These are phyloP conservation scores for Puccinellia tenuiflora DNA, from an alignment of 176 grass and related monocot species.

Conservation along the genomic window DNA sequence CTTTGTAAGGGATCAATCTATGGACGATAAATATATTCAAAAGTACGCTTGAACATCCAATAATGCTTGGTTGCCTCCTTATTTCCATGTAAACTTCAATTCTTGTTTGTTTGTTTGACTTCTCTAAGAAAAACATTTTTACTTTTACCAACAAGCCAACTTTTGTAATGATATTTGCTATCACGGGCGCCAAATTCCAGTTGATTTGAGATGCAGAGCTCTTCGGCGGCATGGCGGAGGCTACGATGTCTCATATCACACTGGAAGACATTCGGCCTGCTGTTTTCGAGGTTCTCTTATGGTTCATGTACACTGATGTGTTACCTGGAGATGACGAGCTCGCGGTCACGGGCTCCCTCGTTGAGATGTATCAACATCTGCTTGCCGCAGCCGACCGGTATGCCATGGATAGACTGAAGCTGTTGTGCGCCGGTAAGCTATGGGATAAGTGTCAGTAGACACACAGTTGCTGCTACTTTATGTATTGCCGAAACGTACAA, in stretches of 20 bases:
- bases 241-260: not conserved
- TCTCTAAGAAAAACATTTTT: too few relatives aligned
- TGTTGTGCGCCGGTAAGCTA: slow-evolving; percentile 37
- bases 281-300: slow-evolving; percentile 33
- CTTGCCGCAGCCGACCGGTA: slow-evolving; percentile 55
- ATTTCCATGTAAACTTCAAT: too few relatives aligned
- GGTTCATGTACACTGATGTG: slow-evolving; percentile 46
- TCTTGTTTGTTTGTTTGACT: too few relatives aligned
- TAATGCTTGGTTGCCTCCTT: too few relatives aligned
- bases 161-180: too few relatives aligned
- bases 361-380: not conserved
- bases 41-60: too few relatives aligned
- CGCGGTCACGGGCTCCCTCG: not conserved
- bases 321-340: not conserved
- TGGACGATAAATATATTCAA: too few relatives aligned
- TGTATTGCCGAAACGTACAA: slow-evolving; percentile 36
- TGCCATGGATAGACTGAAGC: slow-evolving; percentile 44
- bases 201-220: too few relatives aligned
- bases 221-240: slow-evolving; percentile 21
- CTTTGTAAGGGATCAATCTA: too few relatives aligned
- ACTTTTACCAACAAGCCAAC: too few relatives aligned
- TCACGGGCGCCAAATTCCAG: too few relatives aligned
- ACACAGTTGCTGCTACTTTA: slow-evolving; percentile 21
- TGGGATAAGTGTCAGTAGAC: slow-evolving; percentile 24
- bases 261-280: not conserved